Base-by-base conservation (phyloP, 2,329 filamentous ascomycete genomes). In the Cercospora sp. region DNA sequence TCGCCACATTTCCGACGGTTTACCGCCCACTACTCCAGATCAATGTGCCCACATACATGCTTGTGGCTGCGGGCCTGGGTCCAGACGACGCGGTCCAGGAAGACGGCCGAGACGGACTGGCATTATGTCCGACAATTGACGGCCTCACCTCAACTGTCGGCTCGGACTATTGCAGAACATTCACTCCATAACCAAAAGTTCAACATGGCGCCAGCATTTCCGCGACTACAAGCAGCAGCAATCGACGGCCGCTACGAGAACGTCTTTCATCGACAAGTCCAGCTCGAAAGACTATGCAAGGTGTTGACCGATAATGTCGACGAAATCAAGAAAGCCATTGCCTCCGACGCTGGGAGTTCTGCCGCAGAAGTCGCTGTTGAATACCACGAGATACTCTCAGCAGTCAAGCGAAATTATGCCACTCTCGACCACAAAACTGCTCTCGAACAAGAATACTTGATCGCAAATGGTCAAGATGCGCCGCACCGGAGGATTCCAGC, bases 161-260 rank as follows among this genome's bases (percentile, higher is more conserved):
- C 28, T 30, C 28, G 7, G 28, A 7, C 8, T 30, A 7, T 8
- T 8, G 8, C 8, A 30, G 28, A 7, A 30, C 28, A 30, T 7
- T 8, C 28, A 30, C 28, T 30, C 28, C 28, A 30, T 30, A 12
- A 64, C 7, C 5, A 7, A 58, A 16, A 28, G 23, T 26, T 48
- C 62, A 51, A 23, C 20, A 76, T 78, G 70, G 72, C 69, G 18
- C 73, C 68, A 31, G 63, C 66, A 64, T 80, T 79, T 48, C 73
- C 73, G 62, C 71, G 70, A 30, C 72, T 84, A 12, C 76, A 79
- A 60, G 79, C 80, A 5, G 81, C 83, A 8, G 79, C 81, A 10
- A 80, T 82, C 9, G 82, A 85, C 60, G 80, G 80, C 28, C 79
- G 82, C 60, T 78, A 80, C 10, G 77, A 80, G 58, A 85, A 83